phyloP scores from a whole-genome alignment of 148 eudicot species.

The Spergularia marina region DNA sequence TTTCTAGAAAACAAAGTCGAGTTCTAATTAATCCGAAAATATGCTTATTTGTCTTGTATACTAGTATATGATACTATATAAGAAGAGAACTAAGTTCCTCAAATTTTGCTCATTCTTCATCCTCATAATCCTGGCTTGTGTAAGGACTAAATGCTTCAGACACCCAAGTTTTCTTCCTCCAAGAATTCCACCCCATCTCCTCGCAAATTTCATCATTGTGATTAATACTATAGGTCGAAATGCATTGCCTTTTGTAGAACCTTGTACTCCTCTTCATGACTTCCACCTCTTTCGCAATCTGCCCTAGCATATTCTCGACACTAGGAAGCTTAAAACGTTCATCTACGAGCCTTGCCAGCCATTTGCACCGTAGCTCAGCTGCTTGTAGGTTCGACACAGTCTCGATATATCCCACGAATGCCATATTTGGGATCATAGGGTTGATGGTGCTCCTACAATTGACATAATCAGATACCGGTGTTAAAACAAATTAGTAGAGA shows the following conservation, averaged over 20 bases:
- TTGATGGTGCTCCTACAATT: constrained; percentile 69
- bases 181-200: constrained; percentile 86
- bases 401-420: constrained; percentile 87
- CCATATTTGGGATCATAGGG: constrained; percentile 94
- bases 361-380: constrained; percentile 82
- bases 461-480: neutral
- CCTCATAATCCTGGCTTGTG: constrained; percentile 64
- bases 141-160: constrained; percentile 87
- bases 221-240: constrained; percentile 82
- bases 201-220: constrained; percentile 79
- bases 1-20: too few species aligned
- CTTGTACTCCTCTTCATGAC: constrained; percentile 80
- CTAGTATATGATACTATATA: too few species aligned
- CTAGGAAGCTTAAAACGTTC: constrained; percentile 68
- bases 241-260: constrained; percentile 86
- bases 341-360: constrained; percentile 59
- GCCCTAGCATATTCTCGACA: constrained; percentile 61
- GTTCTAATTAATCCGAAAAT: too few species aligned
- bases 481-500: neutral
- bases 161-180: constrained; percentile 79
- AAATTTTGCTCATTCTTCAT: neutral
- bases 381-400: constrained; percentile 85
- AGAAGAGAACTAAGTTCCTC: too few species aligned
- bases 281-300: constrained; percentile 56
- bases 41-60: too few species aligned